These are phyloP conservation scores for Phytomonas francai DNA, from an alignment of 208 protist species.

Conservation along the genomic window DNA sequence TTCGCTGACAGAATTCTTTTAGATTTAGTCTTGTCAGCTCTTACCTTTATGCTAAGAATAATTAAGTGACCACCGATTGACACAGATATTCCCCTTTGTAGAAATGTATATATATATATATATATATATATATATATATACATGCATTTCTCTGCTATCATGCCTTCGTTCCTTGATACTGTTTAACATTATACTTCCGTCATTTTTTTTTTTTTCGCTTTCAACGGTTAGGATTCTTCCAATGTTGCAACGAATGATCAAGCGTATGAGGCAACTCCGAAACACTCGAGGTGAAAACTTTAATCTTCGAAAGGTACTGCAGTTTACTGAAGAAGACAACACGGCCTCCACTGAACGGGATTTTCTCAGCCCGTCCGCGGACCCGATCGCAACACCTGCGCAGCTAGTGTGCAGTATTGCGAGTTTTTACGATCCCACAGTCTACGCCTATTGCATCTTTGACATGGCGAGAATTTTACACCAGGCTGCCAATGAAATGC, in stretches of 20 bases:
- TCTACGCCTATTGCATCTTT: conserved; percentile 41
- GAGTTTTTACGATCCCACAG: conserved; percentile 16
- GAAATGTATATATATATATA: too few relatives aligned
- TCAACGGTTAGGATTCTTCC: not conserved
- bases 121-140: not conserved
- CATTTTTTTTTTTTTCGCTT: not conserved
- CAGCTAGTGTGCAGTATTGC: conserved; percentile 20
- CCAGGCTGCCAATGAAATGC: conserved; percentile 2
- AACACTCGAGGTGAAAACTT: not conserved
- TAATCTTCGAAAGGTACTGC: not conserved
- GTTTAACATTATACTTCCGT: not conserved
- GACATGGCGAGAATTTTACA: conserved; percentile 26
- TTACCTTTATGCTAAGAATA: not conserved
- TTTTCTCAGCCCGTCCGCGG: not conserved
- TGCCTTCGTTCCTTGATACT: not conserved
- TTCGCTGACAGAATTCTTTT: not conserved
- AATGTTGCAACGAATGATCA: not conserved
- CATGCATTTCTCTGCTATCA: not conserved
- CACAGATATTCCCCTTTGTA: not conserved
- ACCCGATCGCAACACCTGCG: conserved; percentile 18
- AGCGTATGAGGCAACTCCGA: not conserved
- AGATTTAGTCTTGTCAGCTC: not conserved
- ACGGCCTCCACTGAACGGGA: not conserved
- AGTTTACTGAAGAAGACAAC: not conserved
- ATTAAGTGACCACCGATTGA: not conserved